These are phyloP conservation scores for Ascochyta koolunga DNA, from an alignment of 2,329 filamentous ascomycete genomes.

Conservation along the genomic window DNA sequence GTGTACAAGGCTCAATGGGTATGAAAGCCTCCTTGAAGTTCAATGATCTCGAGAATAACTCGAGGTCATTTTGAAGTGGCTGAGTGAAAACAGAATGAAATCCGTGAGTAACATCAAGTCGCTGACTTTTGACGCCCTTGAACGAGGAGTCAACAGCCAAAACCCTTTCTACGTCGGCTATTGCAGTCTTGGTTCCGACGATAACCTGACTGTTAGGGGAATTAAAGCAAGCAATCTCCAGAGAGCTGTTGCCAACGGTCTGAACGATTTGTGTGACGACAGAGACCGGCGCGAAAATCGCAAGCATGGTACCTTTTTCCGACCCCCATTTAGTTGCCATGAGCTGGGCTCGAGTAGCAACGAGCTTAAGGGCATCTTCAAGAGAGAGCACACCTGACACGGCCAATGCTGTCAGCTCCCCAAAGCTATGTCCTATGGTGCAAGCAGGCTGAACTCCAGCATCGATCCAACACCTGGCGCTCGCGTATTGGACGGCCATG, in stretches of 20 bases:
- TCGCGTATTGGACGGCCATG: conserved; percentile 31
- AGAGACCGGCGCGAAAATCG: conserved; percentile 4
- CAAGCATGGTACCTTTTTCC: conserved; percentile 33
- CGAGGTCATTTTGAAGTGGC: conserved; percentile 34
- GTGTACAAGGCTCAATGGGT: background rate
- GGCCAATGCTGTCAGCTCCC: conserved; percentile 48
- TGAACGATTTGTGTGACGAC: background rate
- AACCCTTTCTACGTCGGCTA: conserved; percentile 33
- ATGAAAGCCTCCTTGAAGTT: background rate
- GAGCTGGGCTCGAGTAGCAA: conserved; percentile 43
- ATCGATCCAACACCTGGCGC: conserved; percentile 26
- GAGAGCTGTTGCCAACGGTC: background rate
- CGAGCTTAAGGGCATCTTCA: conserved; percentile 40
- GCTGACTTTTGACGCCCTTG: conserved; percentile 24
- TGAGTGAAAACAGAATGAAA: conserved; percentile 40
- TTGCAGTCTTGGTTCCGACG: conserved; percentile 44
- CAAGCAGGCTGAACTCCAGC: conserved; percentile 15
- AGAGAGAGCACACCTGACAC: conserved; percentile 41
- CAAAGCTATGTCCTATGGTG: conserved; percentile 39
- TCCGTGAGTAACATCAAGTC: conserved; percentile 29
- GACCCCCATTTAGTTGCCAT: conserved; percentile 24
- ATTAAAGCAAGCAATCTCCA: conserved; percentile 52
- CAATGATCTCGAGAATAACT: conserved; percentile 32
- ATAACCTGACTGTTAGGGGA: conserved; percentile 49
- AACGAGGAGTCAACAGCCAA: background rate